Percentiles rank a stretch among this genome's conserved stretches.
Conservation (phyloP, 352 stramenopile species). For the Aphanomyces euteiches region DNA sequence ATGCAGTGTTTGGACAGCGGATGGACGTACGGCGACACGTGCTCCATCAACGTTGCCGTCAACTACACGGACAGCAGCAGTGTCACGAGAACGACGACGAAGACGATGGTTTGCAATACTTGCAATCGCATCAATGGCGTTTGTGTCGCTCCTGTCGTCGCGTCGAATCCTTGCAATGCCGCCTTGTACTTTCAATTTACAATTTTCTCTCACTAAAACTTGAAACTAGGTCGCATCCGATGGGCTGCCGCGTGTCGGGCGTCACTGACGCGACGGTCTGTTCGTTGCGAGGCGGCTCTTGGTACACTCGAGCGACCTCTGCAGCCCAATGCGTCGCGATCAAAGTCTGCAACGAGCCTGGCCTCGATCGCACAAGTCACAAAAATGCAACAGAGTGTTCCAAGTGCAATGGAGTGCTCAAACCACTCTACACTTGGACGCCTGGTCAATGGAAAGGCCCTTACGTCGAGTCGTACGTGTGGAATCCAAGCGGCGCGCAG, state of each 20-base stretch:
- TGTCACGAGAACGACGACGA: neutral
- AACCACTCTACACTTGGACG: neutral
- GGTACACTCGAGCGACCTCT: conserved; percentile 15
- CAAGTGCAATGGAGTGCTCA: neutral
- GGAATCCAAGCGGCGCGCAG: conserved; percentile 2
- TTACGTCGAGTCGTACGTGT: neutral
- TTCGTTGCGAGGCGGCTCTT: neutral
- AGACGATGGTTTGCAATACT: neutral
- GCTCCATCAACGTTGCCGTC: neutral
- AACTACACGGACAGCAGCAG: neutral
- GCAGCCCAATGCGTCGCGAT: neutral
- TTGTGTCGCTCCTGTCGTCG: neutral
- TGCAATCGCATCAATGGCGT: conserved; percentile 13
- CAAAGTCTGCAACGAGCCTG: neutral
- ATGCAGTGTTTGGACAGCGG: conserved; percentile 1
- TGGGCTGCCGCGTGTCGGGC: conserved; percentile 18
- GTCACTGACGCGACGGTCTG: neutral
- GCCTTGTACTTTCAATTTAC: neutral
- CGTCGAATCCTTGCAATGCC: conserved; percentile 1
- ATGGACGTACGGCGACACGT: conserved; percentile 24
- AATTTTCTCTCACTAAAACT: neutral
- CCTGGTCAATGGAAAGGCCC: neutral
- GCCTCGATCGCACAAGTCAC: too few relatives aligned
- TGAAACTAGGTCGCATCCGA: conserved; percentile 11
- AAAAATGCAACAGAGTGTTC: conserved; percentile 5